Conservation (phyloP, 139 green algal genomes). For the Dunaliella primolecta region DNA sequence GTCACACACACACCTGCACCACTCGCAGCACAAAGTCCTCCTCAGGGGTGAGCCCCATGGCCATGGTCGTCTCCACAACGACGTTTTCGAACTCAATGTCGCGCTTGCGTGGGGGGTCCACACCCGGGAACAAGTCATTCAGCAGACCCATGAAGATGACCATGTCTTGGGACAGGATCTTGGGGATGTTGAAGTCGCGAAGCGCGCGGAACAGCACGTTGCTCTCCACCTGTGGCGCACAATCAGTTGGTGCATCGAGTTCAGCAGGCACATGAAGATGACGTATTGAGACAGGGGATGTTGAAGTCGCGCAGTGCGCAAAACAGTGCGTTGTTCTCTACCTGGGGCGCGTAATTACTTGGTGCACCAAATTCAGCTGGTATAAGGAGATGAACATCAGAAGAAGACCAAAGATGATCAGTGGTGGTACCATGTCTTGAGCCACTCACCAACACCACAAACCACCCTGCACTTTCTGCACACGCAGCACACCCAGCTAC, state of each 20-base stretch:
- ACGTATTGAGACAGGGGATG: slow-evolving; percentile 72
- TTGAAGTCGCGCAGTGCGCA: slow-evolving; percentile 82
- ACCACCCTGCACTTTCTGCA: no score
- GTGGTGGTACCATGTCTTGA: no score
- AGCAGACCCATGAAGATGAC: slow-evolving; percentile 84
- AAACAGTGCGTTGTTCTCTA: slow-evolving; percentile 82
- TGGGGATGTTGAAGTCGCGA: slow-evolving; percentile 85
- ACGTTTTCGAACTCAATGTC: slow-evolving; percentile 69
- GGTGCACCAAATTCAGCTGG: slow-evolving; percentile 61
- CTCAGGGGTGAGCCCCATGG: slow-evolving; percentile 59
- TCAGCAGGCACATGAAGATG: slow-evolving; percentile 83
- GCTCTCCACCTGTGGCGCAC: slow-evolving; percentile 50
- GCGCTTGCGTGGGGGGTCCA: slow-evolving; percentile 70
- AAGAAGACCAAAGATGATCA: no score
- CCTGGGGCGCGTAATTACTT: background rate
- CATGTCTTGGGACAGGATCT: slow-evolving; percentile 79
- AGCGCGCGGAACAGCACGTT: slow-evolving; percentile 82
- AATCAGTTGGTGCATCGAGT: slow-evolving; percentile 17
- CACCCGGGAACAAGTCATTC: slow-evolving; percentile 77
- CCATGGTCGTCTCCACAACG: slow-evolving; percentile 47
- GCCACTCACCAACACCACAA: no score
- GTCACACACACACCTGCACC: slow-evolving; percentile 47
- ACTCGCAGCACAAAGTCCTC: slow-evolving; percentile 79
- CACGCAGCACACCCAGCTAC: no score
- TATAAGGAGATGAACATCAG: slow-evolving; percentile 86